Evolutionary conservation across 495 filamentous ascomycete species (phyloP).

Genomic region (Daldinia vernicosa): DNA sequence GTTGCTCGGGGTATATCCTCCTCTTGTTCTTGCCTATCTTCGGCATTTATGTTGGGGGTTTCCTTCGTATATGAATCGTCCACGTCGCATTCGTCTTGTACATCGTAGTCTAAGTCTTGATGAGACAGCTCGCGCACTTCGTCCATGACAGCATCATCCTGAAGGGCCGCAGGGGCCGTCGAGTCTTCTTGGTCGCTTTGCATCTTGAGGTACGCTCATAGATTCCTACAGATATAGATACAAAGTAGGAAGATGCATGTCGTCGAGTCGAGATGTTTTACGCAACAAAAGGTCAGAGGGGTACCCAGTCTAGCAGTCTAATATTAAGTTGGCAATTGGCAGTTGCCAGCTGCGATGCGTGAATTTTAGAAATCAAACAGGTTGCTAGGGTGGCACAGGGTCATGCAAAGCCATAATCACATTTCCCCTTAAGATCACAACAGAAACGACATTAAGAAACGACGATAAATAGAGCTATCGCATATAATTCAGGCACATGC

Average conservation of each 20-base stretch:
- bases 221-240: neutral
- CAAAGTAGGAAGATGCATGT: neutral
- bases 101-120: neutral
- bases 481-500: neutral
- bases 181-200: neutral
- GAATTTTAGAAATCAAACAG: neutral
- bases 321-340: neutral
- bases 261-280: neutral
- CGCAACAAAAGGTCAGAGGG: neutral
- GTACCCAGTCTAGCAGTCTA: neutral
- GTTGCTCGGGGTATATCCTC: neutral
- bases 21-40: neutral
- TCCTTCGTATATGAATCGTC: neutral
- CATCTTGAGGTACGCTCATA: neutral
- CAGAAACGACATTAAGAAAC: neutral
- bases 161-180: neutral
- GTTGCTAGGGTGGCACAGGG: neutral
- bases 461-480: neutral
- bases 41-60: neutral
- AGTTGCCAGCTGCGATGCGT: neutral
- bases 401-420: slow-evolving; percentile 1
- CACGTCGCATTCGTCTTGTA: neutral
- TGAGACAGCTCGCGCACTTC: neutral
- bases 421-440: neutral
- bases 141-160: slow-evolving; percentile 8